Base-by-base conservation (phyloP, 129 eudicot species). In the Chrysanthemum seticuspe region DNA sequence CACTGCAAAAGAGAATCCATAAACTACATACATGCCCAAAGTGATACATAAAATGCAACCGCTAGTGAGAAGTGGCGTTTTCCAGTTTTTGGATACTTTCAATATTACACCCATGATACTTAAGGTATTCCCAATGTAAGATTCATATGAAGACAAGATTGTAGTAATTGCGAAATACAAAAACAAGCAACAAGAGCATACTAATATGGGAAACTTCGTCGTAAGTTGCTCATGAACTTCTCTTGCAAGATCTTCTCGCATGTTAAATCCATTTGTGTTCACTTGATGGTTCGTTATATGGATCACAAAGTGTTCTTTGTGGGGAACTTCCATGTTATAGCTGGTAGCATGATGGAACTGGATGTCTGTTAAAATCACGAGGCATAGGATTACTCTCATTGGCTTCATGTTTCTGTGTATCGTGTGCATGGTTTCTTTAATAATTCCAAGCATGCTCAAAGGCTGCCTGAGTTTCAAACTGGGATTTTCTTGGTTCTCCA, bases 361-460 rank as follows among this genome's bases (percentile, higher is more conserved):
- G 56, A 74, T 71, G 71, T 70, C 10, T 48, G 55, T 23, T 10
- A 81, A 15, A 36, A 52, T 71, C 40, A 76, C 54, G 19, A 76
- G 66, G 36, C 61, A 74, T 56, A 71, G 59, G 74, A 71, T 60
- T n/a, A 70, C 31, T 60, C 9, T 60, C 44, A 76, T 25, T 23
- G 62, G 67, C 61, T 21, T 72, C 44, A 74, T 50, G 56, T 81
- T 76, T 65, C 75, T 23, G 12, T 13, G 10, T 10, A 48, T 71
- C 13, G 78, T 81, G n/a, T 59, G 71, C 66, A 71, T 53, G 75
- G 75, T 68, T 76, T 81, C 75, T 50, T 50, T 55, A 29, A 76
- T 53, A 60, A 81, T 63, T 19, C 62, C 68, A 21, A 81, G 29
- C 75, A 60, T 59, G 36, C 71, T 72, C 40, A 81, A 72, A 50